Conservation (phyloP, 305 asterid genomes). For the Fraxinus floribunda region DNA sequence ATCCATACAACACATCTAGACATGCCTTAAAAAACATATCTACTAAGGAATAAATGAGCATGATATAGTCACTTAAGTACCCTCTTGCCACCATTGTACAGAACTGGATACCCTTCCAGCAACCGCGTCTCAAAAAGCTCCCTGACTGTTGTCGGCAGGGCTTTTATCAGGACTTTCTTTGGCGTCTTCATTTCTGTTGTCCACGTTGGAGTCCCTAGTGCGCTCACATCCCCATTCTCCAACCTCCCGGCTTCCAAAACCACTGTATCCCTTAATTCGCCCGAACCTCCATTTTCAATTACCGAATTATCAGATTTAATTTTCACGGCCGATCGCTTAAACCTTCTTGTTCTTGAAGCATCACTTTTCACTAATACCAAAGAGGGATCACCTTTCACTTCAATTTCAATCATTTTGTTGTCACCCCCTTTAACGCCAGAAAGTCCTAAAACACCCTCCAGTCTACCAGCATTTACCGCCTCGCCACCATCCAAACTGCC, state of each 20-base stretch:
- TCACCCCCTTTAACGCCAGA: constrained; percentile 22
- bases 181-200: constrained; percentile 69
- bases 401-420: constrained; percentile 52
- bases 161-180: constrained; percentile 48
- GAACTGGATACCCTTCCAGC: constrained; percentile 93
- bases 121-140: constrained; percentile 90
- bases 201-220: constrained; percentile 38
- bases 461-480: constrained; percentile 23
- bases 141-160: constrained; percentile 74
- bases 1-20: neutral
- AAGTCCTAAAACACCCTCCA: constrained; percentile 29
- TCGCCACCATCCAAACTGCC: neutral
- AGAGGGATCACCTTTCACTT: constrained; percentile 45
- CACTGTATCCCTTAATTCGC: constrained; percentile 47
- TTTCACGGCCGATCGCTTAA: constrained; percentile 50
- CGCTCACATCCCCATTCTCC: constrained; percentile 29
- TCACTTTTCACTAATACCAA: constrained; percentile 5
- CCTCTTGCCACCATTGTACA: constrained; percentile 94
- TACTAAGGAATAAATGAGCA: neutral
- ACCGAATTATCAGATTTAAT: constrained; percentile 31
- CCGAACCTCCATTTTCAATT: constrained; percentile 31
- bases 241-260: constrained; percentile 49
- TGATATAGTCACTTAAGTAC: constrained; percentile 30
- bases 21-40: neutral
- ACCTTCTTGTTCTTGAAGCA: constrained; percentile 40